phyloP scores from a whole-genome alignment of 495 filamentous ascomycete species.

The Amniculicola lignicola region DNA sequence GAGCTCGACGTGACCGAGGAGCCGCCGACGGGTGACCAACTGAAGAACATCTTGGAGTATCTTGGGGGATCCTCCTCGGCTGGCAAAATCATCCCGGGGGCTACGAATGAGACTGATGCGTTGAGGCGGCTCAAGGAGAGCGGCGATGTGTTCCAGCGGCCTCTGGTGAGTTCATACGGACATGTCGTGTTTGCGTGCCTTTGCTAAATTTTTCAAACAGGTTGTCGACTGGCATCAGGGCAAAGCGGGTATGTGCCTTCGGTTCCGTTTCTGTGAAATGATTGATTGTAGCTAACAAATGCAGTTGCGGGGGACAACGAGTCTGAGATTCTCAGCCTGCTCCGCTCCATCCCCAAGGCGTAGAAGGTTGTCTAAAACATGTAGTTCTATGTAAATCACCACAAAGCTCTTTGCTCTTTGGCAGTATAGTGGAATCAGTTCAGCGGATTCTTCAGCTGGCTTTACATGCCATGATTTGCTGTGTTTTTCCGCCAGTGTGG shows the following conservation, averaged over 20 bases:
- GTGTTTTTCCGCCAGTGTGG: background rate
- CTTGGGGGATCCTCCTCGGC: conserved; percentile 50
- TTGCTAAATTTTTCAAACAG: conserved; percentile 49
- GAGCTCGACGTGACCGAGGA: conserved; percentile 81
- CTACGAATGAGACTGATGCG: conserved; percentile 68
- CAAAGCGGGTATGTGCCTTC: conserved; percentile 51
- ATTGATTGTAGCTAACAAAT: conserved; percentile 22
- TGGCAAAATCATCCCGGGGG: conserved; percentile 65
- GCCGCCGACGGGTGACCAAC: conserved; percentile 76
- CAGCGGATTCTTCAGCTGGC: too few relatives aligned
- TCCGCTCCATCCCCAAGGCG: conserved; percentile 59
- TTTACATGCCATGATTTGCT: too few relatives aligned
- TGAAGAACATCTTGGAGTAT: conserved; percentile 85
- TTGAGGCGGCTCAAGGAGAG: conserved; percentile 62
- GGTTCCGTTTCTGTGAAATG: background rate
- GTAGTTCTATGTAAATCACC: too few relatives aligned
- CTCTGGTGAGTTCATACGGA: conserved; percentile 57
- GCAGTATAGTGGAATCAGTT: too few relatives aligned
- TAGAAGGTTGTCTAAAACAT: background rate
- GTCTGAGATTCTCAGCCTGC: conserved; percentile 79
- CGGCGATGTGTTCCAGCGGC: conserved; percentile 61
- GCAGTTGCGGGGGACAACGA: conserved; percentile 66
- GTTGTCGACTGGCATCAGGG: conserved; percentile 92
- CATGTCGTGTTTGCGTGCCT: conserved; percentile 1
- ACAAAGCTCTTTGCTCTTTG: too few relatives aligned